These are phyloP conservation scores for Gilbertella persicaria DNA, from an alignment of 371 early-diverging fungal species.

Conservation along the genomic window DNA sequence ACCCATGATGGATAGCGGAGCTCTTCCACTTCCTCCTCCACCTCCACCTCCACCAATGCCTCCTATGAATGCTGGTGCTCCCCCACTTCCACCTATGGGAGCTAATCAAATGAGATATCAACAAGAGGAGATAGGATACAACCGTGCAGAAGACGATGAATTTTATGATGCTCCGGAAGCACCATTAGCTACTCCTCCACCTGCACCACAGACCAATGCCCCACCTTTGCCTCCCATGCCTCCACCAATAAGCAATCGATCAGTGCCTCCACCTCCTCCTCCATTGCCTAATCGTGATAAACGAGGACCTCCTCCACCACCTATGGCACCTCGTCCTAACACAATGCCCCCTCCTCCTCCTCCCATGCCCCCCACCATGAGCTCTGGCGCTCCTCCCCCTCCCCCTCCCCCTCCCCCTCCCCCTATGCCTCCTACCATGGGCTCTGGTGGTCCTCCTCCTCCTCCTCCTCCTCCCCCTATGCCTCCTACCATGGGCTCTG, in stretches of 20 bases:
- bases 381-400: slow-evolving; percentile 9
- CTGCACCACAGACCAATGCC: slow-evolving; percentile 1
- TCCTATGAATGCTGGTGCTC: too few species aligned
- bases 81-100: slow-evolving; percentile 6
- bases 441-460: slow-evolving; percentile 18
- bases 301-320: slow-evolving; percentile 38
- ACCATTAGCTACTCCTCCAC: slow-evolving; percentile 24
- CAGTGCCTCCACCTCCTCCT: slow-evolving; percentile 34
- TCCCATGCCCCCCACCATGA: slow-evolving; percentile 10
- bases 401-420: slow-evolving; percentile 22
- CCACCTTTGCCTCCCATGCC: slow-evolving; percentile 15
- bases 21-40: slow-evolving; percentile 6
- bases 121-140: not conserved
- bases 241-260: not conserved
- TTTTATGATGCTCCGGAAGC: slow-evolving; percentile 30
- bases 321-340: slow-evolving; percentile 1
- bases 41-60: not conserved
- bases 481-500: too few species aligned
- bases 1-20: not conserved
- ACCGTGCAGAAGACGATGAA: slow-evolving; percentile 16
- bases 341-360: slow-evolving; percentile 14
- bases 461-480: slow-evolving; percentile 13
- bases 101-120: not conserved
- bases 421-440: slow-evolving; percentile 1
- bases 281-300: slow-evolving; percentile 32